These are phyloP conservation scores for Apiotrichum gracile DNA, from an alignment of 1,284 basidiomycete species.

Conservation along the genomic window DNA sequence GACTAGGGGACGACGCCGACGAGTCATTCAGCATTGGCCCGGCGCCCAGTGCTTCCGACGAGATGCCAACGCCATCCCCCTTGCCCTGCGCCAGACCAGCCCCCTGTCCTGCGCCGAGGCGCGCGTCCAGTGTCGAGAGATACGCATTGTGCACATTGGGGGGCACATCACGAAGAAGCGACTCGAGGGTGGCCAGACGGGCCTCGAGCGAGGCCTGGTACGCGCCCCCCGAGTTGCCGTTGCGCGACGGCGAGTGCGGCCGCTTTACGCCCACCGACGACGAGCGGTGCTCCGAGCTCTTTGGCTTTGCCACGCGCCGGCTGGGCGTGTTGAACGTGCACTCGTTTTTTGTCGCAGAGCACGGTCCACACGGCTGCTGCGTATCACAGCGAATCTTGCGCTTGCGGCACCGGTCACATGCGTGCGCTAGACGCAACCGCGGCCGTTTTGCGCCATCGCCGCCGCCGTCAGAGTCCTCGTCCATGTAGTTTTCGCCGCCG, in stretches of 20 bases:
- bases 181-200: constrained; percentile 44
- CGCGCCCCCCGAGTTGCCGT: background rate
- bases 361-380: constrained; percentile 48
- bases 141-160: constrained; percentile 47
- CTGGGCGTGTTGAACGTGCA: constrained; percentile 49
- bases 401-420: constrained; percentile 42
- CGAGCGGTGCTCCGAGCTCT: constrained; percentile 14
- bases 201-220: constrained; percentile 42
- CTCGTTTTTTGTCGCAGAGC: constrained; percentile 42
- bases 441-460: constrained; percentile 38
- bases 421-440: constrained; percentile 42
- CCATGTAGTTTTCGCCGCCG: background rate
- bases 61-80: constrained; percentile 34
- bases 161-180: constrained; percentile 45
- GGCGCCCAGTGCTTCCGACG: constrained; percentile 34
- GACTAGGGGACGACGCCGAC: background rate
- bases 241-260: constrained; percentile 25
- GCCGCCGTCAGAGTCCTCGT: constrained; percentile 18
- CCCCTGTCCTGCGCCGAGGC: constrained; percentile 39
- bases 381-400: constrained; percentile 47
- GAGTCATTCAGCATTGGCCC: background rate
- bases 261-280: constrained; percentile 25
- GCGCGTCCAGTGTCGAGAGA: constrained; percentile 42
- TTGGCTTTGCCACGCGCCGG: constrained; percentile 40
- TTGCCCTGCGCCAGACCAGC: constrained; percentile 39